These are phyloP conservation scores for Heteromeles arbutifolia DNA, from an alignment of 306 rosid species.

Conservation along the genomic window DNA sequence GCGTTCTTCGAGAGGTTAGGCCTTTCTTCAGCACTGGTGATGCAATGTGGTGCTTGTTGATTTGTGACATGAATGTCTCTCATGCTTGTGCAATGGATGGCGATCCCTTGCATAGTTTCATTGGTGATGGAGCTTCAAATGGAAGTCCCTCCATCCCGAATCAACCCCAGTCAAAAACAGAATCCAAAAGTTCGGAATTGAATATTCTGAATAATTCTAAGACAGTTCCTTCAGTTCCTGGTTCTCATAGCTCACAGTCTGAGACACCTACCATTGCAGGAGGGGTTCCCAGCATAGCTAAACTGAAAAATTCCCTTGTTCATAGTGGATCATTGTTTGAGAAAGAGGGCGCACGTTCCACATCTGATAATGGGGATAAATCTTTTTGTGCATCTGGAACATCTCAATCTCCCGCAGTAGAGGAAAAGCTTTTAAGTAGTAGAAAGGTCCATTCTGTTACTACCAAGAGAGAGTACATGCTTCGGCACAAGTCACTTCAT, in stretches of 20 bases:
- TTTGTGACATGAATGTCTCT: slow-evolving; percentile 80
- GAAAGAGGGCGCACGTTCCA: slow-evolving; percentile 38
- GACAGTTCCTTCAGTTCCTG: slow-evolving; percentile 26
- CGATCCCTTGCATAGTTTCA: slow-evolving; percentile 39
- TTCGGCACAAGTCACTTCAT: slow-evolving; percentile 73
- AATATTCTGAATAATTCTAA: slow-evolving; percentile 48
- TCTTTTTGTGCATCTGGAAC: slow-evolving; percentile 35
- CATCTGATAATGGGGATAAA: slow-evolving; percentile 36
- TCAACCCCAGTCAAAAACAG: slow-evolving; percentile 42
- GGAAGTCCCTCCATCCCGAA: slow-evolving; percentile 33
- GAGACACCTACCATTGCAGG: slow-evolving; percentile 33
- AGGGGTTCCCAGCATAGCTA: slow-evolving; percentile 28
- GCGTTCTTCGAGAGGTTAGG: slow-evolving; percentile 81
- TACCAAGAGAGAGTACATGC: slow-evolving; percentile 70
- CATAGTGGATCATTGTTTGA: slow-evolving; percentile 29
- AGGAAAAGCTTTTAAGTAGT: slow-evolving; percentile 47
- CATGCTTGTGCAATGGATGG: slow-evolving; percentile 83
- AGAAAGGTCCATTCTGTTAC: slow-evolving; percentile 53
- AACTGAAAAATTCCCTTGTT: slow-evolving; percentile 33
- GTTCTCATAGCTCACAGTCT: slow-evolving; percentile 42
- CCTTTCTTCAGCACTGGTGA: slow-evolving; percentile 88
- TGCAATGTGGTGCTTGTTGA: slow-evolving; percentile 92
- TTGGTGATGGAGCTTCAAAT: slow-evolving; percentile 31
- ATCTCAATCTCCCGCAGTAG: slow-evolving; percentile 42
- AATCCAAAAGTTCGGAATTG: slow-evolving; percentile 43